Evolutionary conservation across 768 basidiomycete species (phyloP), one percentile per base, ranked within the genome.

Genomic region (Hydnomerulius pinastri): DNA sequence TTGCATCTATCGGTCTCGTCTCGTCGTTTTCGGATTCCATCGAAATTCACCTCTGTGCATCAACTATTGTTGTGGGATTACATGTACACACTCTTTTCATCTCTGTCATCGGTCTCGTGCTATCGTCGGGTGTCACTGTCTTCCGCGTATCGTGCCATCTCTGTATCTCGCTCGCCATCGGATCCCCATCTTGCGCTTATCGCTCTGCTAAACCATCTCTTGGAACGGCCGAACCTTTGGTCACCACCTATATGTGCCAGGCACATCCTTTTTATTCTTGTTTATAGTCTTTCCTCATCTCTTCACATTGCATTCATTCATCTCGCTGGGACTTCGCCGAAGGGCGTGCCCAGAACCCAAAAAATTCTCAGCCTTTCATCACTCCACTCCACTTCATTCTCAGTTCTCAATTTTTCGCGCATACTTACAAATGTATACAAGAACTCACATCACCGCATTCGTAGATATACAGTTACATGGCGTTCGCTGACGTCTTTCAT

Each of bases 1-100:
- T 39, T 15, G 29, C 48, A 43, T 56, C 42, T 30, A 15, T 17
- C 40, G 39, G 9, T 40, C 44, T 44, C 41, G 36, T 24, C 47
- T 39, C 20, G 53, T 51, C 51, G 18, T 45, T 63, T 38, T 48
- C 35, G 43, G 61, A 27, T 48, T 64, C 47, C 53, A 43, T 52
- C 47, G 56, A 50, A 20, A 28, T 48, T 58, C 37, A 48, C 23
- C 13, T 17, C 10, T 42, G 37, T 30, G 59, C 53, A 59, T 59
- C 56, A 44, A 55, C 36, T 21, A 39, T 46, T 46, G 65, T 66
- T 66, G 65, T 66, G 66, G 66, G 63, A 66, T 59, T 66, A 68
- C 50, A 54, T 66, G 67, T 66, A 67, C 50, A 66, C 64, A 64
- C 50, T 52, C 41, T 11, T 11, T 48, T 35, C 24, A 50, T 52